phyloP scores from a whole-genome alignment of 1,139 yeast species.

The Yamadazyma spencermartinsiae region DNA sequence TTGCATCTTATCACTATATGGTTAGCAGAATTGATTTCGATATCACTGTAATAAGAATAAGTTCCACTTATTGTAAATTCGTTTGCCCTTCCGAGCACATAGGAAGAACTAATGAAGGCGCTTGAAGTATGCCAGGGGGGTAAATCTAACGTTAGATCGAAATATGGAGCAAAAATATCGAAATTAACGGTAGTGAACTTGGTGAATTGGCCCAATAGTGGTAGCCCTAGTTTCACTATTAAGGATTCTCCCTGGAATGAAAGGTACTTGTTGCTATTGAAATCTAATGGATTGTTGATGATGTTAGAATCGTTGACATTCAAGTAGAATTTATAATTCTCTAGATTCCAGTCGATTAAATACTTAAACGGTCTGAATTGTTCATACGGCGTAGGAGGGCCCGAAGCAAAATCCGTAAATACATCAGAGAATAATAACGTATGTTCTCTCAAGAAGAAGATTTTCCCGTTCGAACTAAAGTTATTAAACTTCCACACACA shows the following conservation, averaged over 20 bases:
- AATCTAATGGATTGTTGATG: conserved; percentile 84
- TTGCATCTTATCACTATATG: conserved; percentile 63
- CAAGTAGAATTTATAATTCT: conserved; percentile 60
- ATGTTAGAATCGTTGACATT: conserved; percentile 87
- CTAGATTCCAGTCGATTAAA: conserved; percentile 56
- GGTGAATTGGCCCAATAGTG: conserved; percentile 60
- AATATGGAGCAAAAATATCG: conserved; percentile 54
- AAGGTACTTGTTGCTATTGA: conserved; percentile 73
- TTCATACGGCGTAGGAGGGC: conserved; percentile 73
- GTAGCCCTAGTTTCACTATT: conserved; percentile 50
- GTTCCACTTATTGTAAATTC: conserved; percentile 65
- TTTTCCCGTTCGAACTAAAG: conserved; percentile 50
- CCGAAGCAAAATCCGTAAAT: conserved; percentile 73
- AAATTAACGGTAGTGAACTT: conserved; percentile 59
- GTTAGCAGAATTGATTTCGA: conserved; percentile 69
- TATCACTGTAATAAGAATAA: conserved; percentile 58
- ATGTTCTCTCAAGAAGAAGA: conserved; percentile 84
- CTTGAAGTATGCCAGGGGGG: conserved; percentile 92
- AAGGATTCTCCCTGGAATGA: conserved; percentile 71
- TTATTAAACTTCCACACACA: conserved; percentile 67
- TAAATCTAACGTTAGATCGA: conserved; percentile 65
- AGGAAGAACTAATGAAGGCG: conserved; percentile 63
- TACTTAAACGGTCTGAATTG: conserved; percentile 72
- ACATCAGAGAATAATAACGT: conserved; percentile 72
- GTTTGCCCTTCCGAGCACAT: conserved; percentile 62